Base-by-base conservation (phyloP, 345 rosid genomes). In the Stellera chamaejasme region DNA sequence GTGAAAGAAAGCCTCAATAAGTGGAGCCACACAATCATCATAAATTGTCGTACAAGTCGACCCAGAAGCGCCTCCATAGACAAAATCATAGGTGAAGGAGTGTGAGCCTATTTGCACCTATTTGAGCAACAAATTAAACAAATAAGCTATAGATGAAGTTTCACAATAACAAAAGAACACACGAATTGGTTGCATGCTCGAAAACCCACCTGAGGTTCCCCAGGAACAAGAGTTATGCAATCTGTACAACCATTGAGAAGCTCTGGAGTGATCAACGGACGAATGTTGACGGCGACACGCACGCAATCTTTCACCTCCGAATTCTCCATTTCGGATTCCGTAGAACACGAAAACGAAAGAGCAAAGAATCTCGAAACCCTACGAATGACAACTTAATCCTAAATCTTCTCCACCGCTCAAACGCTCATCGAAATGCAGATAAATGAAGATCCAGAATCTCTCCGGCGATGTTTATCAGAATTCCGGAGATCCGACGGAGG, bases 21-120 rank as follows among this genome's bases (percentile, higher is more conserved):
- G 82, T 2, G 97, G 96, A 58, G 96, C 87, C 15, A 83, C 94
- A 28, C 94, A 84, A 53, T 82, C 90, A 41, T 79, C 67, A 15
- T 76, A 93, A 25, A 93, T 69, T 10, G 59, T 48, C 8, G 68
- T 52, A 39, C 83, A 79, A 2, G 88, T 78, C 4, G 74, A 77
- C 11, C 79, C 90, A 5, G 39, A 32, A 4, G 57, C 63, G 41
- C 67, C 74, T 2, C 92, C 94, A 36, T 79, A 87, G 9, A 89
- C 96, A 14, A 66, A 78, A 67, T 93, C 99, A 19, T 81, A 93
- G 0, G 99, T 93, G 50, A 93, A 93, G 1, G 77, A 54, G 58
- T 93, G 99, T 0, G 99, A 73, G 5, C 96, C 99, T 13, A 93
- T 89, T 27, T 79, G 96, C 54, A 93, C 90, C 99, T 89, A 69